A percentile compares a stretch with the other conserved stretches of the same genome.
Evolutionary conservation across 2,329 filamentous ascomycete species (phyloP).

Genomic region (Stagonosporopsis rhizophila): DNA sequence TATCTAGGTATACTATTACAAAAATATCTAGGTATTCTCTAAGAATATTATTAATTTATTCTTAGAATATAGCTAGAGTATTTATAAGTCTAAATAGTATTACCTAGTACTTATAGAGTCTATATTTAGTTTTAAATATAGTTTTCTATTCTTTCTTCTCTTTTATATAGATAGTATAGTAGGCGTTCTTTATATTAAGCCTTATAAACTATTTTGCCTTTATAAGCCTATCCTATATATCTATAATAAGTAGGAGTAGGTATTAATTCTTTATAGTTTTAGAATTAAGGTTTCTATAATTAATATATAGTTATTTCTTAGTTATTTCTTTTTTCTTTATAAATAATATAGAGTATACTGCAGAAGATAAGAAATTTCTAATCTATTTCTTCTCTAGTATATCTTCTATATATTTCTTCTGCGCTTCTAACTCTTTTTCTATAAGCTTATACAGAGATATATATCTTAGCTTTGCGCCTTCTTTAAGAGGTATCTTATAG

Average conservation of each 20-base stretch:
- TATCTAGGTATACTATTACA: not conserved
- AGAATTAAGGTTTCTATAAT: not conserved
- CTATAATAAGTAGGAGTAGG: not conserved
- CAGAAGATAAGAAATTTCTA: not conserved
- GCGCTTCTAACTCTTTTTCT: not conserved
- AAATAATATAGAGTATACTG: not conserved
- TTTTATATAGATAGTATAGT: not conserved
- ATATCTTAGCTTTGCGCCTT: not conserved
- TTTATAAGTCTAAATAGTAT: slow-evolving; percentile 1
- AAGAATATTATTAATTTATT: not conserved
- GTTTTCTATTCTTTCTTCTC: not conserved
- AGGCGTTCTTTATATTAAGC: not conserved
- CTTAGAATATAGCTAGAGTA: not conserved
- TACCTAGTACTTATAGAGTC: not conserved
- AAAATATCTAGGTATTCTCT: not conserved
- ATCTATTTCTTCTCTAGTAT: slow-evolving; percentile 1
- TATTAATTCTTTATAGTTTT: not conserved
- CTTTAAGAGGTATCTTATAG: not conserved
- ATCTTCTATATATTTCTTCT: not conserved
- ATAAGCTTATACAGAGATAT: not conserved
- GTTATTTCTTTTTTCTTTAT: not conserved
- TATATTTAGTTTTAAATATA: not conserved
- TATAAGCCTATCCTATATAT: not conserved
- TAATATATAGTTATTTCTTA: not conserved
- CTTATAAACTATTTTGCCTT: not conserved